Evolutionary conservation across 352 stramenopile genomes (phyloP), one percentile per base, ranked within the genome.

Genomic region (Albugo candida): DNA sequence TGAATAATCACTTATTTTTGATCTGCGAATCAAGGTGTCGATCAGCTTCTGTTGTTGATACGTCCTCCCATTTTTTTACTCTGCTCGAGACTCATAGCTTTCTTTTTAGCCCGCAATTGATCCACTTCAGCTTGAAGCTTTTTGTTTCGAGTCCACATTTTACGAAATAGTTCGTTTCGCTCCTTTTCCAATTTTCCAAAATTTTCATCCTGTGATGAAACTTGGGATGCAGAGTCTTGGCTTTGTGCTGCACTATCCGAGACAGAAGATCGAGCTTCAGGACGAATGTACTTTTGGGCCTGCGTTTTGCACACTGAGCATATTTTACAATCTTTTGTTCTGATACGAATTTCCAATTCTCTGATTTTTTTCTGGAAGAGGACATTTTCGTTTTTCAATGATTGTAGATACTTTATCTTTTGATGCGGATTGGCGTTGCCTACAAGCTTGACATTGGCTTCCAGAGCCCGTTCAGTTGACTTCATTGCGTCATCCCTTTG

Each of bases 391-490:
- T 67, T 63, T 50, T 86, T 86, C 14, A 86, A 42, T 19, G 68
- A 51, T 54, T 83, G 57, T 17, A 83, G 35, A 49, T 86, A 86
- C 58, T 72, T 70, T 56, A 83, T 86, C 46, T 72, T 71, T 52
- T 77, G 65, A 48, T 81, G 67, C 4, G 63, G 61, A 51, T 86
- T 83, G 53, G 56, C 64, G 41, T 73, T 80, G 12, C 74, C 60
- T 0, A 64, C 69, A 0, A 86, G 54, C 45, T 63, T 67, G 1
- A 64, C 55, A 47, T 80, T 86, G 36, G 78, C 53, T 13, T 60
- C 51, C 62, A 72, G 73, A 36, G 70, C 74, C 20, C 55, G 59
- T 35, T 83, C 60, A 1, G 67, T 68, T 0, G 70, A 78, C 13
- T 49, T 52, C 13, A 75, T 56, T 0, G 70, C 74, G 24, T 83